Percentiles rank a stretch among this genome's conserved stretches.
Evolutionary conservation across 108 stramenopile genomes (phyloP).

Genomic region (Cyclotella sp.): DNA sequence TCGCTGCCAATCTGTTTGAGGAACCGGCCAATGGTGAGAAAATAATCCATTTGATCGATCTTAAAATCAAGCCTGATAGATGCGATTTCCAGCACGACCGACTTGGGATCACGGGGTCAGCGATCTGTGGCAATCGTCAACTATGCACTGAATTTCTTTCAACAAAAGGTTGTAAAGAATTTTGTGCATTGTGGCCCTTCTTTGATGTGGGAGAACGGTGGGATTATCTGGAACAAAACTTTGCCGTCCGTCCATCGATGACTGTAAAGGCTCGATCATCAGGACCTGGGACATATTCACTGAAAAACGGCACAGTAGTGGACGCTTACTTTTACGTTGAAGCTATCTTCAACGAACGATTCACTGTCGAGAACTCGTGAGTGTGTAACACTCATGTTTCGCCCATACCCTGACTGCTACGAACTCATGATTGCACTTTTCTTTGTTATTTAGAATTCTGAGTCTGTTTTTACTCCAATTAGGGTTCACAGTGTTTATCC

Average conservation of each 20-base stretch:
- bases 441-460: conserved; percentile 21
- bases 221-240: conserved; percentile 8
- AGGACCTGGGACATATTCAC: conserved; percentile 13
- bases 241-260: conserved; percentile 26
- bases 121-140: conserved; percentile 2
- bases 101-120: not conserved
- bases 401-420: not conserved
- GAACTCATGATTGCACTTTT: not conserved
- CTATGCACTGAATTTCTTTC: not conserved
- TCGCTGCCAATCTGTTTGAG: conserved; percentile 33
- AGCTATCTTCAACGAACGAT: conserved; percentile 46
- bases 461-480: conserved; percentile 58
- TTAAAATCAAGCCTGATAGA: conserved; percentile 65
- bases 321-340: conserved; percentile 41
- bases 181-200: conserved; percentile 4
- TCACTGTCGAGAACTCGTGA: conserved; percentile 42
- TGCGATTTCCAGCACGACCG: conserved; percentile 58
- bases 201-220: not conserved
- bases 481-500: conserved; percentile 53
- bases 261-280: not conserved
- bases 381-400: conserved; percentile 10
- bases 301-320: conserved; percentile 21
- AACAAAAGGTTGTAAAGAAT: conserved; percentile 4
- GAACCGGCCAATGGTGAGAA: conserved; percentile 10
- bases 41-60: conserved; percentile 54